phyloP scores from a whole-genome alignment of 2,329 filamentous ascomycete genomes.

The Periconia sp. region DNA sequence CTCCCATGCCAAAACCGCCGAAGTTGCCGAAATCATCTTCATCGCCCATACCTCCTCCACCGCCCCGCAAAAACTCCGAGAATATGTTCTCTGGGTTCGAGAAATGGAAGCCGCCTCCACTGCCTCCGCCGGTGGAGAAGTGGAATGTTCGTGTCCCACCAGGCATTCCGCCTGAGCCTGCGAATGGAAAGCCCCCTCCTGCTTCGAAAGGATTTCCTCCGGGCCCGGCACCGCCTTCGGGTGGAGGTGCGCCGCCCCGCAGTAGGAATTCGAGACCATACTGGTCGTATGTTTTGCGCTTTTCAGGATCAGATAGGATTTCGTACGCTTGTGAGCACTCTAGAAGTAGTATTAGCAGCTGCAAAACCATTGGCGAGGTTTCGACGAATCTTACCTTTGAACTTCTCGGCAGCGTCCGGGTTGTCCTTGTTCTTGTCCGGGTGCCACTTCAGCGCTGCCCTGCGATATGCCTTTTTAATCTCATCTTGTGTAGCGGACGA shows the following conservation, averaged over 20 bases:
- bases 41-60: constrained; percentile 55
- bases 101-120: constrained; percentile 77
- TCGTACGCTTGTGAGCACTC: constrained; percentile 98
- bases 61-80: constrained; percentile 75
- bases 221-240: constrained; percentile 46
- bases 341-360: constrained; percentile 34
- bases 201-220: constrained; percentile 54
- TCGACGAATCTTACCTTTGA: constrained; percentile 68
- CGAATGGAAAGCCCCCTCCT: constrained; percentile 58
- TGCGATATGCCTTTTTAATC: constrained; percentile 95
- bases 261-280: constrained; percentile 93
- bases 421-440: constrained; percentile 99
- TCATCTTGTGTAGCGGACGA: constrained; percentile 86
- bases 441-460: constrained; percentile 88
- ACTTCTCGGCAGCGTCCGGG: constrained; percentile 83
- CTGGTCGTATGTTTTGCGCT: constrained; percentile 93
- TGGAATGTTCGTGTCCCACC: constrained; percentile 66
- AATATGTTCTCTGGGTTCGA: constrained; percentile 86
- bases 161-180: constrained; percentile 64
- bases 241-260: constrained; percentile 74
- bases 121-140: constrained; percentile 65
- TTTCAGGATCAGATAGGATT: constrained; percentile 95
- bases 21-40: constrained; percentile 57
- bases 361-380: neutral
- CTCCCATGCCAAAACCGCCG: constrained; percentile 49